These are phyloP conservation scores for Eleusine coracana DNA, from an alignment of 176 grass and related monocot species.

Conservation along the genomic window DNA sequence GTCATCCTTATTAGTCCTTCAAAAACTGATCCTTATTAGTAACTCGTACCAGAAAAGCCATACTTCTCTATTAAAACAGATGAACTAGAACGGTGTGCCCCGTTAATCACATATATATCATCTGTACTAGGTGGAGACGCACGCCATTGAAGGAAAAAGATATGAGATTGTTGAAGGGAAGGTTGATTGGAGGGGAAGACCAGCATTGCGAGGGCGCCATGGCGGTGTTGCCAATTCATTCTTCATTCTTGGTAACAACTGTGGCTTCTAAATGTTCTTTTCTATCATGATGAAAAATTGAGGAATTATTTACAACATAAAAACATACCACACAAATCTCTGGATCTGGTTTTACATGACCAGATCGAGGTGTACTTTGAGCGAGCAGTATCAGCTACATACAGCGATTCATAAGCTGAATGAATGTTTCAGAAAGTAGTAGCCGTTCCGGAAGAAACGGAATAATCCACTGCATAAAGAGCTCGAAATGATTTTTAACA, in stretches of 20 bases:
- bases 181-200: slow-evolving; percentile 60
- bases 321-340: not conserved
- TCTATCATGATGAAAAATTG: not conserved
- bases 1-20: not conserved
- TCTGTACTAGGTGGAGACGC: slow-evolving; percentile 18
- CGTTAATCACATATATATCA: not conserved
- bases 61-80: not conserved
- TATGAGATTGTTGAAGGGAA: slow-evolving; percentile 50
- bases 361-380: not conserved
- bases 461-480: not conserved
- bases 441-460: not conserved
- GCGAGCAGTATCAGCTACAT: not conserved
- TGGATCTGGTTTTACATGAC: not conserved
- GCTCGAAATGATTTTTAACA: not conserved
- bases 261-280: not conserved
- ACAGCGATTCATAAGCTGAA: not conserved
- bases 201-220: slow-evolving; percentile 52
- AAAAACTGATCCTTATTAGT: not conserved
- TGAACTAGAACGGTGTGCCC: not conserved
- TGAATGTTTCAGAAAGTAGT: not conserved
- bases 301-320: not conserved
- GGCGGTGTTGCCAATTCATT: slow-evolving; percentile 51
- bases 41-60: not conserved
- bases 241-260: slow-evolving; percentile 49
- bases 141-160: slow-evolving; percentile 19